Evolutionary conservation across 1,139 yeast species (phyloP).

Genomic region (Geotrichum phurueaensis): DNA sequence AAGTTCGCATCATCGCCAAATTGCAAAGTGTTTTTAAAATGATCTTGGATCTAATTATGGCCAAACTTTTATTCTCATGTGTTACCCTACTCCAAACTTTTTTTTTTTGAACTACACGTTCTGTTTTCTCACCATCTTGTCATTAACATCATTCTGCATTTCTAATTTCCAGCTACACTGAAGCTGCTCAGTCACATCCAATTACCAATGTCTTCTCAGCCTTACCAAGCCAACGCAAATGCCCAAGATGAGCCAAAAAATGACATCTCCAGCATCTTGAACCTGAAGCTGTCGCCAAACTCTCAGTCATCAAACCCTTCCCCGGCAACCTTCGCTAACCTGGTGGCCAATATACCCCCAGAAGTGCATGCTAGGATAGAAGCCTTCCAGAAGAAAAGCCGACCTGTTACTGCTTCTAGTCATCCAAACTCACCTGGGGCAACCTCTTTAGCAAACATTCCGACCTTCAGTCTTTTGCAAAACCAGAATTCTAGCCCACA

Average conservation of each 20-base stretch:
- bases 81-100: no score
- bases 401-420: constrained; percentile 1
- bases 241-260: background rate
- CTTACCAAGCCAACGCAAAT: background rate
- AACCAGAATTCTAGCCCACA: background rate
- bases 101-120: background rate
- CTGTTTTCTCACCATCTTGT: background rate
- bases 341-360: constrained; percentile 39
- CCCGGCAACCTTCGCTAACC: constrained; percentile 18
- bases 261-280: background rate
- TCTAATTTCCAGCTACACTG: background rate
- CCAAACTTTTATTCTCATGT: no score
- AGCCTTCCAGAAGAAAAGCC: constrained; percentile 49
- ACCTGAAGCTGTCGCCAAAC: constrained; percentile 7
- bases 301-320: constrained; percentile 12
- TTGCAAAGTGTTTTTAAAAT: no score
- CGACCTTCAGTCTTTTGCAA: background rate
- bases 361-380: constrained; percentile 69
- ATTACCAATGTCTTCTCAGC: background rate
- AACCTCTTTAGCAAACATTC: background rate
- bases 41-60: no score
- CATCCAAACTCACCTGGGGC: background rate
- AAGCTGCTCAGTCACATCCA: background rate
- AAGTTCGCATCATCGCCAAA: no score
- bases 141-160: background rate